Conservation (phyloP, 371 early-diverging fungal species). For the Syncephalastrum racemosum region DNA sequence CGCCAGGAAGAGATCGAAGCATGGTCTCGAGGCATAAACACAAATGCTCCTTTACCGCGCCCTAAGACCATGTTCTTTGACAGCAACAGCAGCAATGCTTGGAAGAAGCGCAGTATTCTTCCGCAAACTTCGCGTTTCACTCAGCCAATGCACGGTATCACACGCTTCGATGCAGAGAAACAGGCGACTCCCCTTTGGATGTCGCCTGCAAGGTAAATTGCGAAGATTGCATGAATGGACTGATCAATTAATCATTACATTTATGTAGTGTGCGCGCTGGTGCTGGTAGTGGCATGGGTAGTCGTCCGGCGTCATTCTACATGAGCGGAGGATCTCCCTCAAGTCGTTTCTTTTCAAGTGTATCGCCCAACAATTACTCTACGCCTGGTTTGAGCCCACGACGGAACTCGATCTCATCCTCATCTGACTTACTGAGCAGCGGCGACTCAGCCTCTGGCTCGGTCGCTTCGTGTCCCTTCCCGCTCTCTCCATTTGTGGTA, state of each 20-base stretch:
- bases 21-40: constrained; percentile 55
- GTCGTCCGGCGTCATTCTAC: constrained; percentile 8
- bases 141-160: constrained; percentile 36
- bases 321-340: constrained; percentile 7
- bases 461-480: constrained; percentile 30
- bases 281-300: neutral
- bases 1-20: constrained; percentile 60
- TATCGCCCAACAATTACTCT: neutral
- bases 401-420: constrained; percentile 12
- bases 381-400: constrained; percentile 13
- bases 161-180: constrained; percentile 34
- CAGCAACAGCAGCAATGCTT: constrained; percentile 10
- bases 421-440: constrained; percentile 1
- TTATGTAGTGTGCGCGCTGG: neutral
- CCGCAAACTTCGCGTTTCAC: constrained; percentile 50
- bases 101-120: constrained; percentile 31
- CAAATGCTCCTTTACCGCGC: constrained; percentile 29
- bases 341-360: constrained; percentile 8
- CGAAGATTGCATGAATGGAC: neutral
- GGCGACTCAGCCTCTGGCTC: constrained; percentile 11
- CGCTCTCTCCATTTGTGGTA: constrained; percentile 39
- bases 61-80: neutral
- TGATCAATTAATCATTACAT: neutral
- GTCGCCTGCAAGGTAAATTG: constrained; percentile 27
- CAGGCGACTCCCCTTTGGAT: constrained; percentile 27